These are phyloP conservation scores for Xylaria longipes DNA, from an alignment of 495 filamentous ascomycete genomes.

Conservation along the genomic window DNA sequence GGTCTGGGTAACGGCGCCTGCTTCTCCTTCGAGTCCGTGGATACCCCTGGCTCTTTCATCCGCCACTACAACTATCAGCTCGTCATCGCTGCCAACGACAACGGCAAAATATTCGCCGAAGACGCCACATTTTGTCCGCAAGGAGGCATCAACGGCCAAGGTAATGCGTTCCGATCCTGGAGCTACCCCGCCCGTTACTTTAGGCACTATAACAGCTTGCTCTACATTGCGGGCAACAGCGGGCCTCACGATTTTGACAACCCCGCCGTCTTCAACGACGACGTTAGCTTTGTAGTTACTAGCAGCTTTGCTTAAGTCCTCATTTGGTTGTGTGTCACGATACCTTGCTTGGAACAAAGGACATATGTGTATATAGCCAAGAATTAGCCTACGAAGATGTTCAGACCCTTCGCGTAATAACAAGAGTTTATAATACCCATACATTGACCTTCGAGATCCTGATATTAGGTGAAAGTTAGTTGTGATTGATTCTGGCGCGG, in stretches of 20 bases:
- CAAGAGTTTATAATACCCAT: too few relatives aligned
- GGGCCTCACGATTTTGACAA: conserved; percentile 58
- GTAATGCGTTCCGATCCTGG: conserved; percentile 57
- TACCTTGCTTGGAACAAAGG: too few relatives aligned
- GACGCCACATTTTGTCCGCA: conserved; percentile 63
- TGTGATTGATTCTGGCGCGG: not conserved
- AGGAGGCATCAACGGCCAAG: conserved; percentile 53
- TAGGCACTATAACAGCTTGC: conserved; percentile 54
- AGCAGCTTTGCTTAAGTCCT: conserved; percentile 49
- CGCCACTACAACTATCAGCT: conserved; percentile 57
- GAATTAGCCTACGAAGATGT: too few relatives aligned
- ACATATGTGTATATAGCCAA: too few relatives aligned
- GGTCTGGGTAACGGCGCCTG: conserved; percentile 59
- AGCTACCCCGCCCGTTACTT: conserved; percentile 62
- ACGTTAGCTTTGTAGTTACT: conserved; percentile 56
- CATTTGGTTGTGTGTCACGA: too few relatives aligned
- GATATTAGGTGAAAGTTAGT: too few relatives aligned
- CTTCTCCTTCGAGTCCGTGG: conserved; percentile 62
- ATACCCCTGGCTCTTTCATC: conserved; percentile 63
- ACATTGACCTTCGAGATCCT: too few relatives aligned
- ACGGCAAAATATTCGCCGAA: conserved; percentile 57
- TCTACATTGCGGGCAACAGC: conserved; percentile 59
- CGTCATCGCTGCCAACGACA: conserved; percentile 54
- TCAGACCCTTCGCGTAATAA: too few relatives aligned
- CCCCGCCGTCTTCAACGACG: conserved; percentile 53